Evolutionary conservation across 2,329 filamentous ascomycete genomes (phyloP).

Genomic region (Harringtonia aguacate): DNA sequence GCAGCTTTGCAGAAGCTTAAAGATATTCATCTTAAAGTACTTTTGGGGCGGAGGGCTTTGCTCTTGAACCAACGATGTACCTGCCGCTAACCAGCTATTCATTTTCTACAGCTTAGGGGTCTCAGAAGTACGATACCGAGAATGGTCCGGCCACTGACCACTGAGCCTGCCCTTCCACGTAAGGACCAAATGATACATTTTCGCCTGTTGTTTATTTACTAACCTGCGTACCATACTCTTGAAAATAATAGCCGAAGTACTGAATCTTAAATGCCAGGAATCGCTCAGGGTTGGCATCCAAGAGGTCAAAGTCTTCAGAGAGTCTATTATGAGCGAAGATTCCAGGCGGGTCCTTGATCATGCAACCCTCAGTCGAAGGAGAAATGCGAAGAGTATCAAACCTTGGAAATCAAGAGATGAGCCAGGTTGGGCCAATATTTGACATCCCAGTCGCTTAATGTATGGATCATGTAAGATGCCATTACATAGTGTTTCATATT

Average conservation of each 20-base stretch:
- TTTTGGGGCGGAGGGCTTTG: no score
- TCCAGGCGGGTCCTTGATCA: conserved; percentile 39
- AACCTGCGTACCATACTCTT: conserved; percentile 10
- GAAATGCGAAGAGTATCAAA: conserved; percentile 45
- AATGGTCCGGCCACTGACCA: conserved; percentile 39
- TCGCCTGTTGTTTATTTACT: neutral
- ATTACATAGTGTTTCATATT: neutral
- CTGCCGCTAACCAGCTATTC: neutral
- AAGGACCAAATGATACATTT: conserved; percentile 16
- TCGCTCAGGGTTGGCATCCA: conserved; percentile 34
- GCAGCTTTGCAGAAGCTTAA: conserved; percentile 39
- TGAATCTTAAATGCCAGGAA: conserved; percentile 36
- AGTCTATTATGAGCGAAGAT: conserved; percentile 34
- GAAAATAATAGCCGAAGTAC: conserved; percentile 32
- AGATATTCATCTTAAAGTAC: conserved; percentile 45
- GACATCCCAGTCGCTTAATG: no score
- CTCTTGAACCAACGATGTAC: no score
- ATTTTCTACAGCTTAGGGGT: conserved; percentile 28
- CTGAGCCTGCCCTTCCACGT: conserved; percentile 39
- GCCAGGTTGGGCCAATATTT: conserved; percentile 40
- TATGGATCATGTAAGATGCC: no score
- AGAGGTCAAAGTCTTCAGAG: conserved; percentile 41
- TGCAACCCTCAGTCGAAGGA: conserved; percentile 39
- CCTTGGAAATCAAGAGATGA: conserved; percentile 49
- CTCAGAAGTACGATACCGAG: conserved; percentile 38